Evolutionary conservation across 441 rosid genomes (phyloP), one percentile per base, ranked within the genome.

Genomic region (Arabidopsis hybrid): DNA sequence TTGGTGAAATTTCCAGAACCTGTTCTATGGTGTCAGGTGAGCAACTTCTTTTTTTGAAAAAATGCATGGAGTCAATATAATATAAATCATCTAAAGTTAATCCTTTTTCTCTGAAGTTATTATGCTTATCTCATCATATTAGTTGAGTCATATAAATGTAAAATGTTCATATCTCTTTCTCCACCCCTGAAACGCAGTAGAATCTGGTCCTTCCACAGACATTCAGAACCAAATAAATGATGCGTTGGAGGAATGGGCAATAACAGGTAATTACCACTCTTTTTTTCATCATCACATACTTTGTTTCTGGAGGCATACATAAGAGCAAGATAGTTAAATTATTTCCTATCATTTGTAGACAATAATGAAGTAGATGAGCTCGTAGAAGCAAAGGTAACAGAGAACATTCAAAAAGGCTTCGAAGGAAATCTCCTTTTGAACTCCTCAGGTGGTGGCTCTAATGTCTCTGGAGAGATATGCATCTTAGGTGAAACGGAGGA

Each of bases 21-120:
- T 56, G 59, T 73, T 73, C 65, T 43, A 35, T 65, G 77, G 66
- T 65, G 52, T 66, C 60, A 36, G 77, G 77, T 73, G 42, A 73
- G 77, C 16, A 72, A 16, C 1, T 39, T 29, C 2, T 26, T 17
- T 71, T 31, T 14, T 46, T 10, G 13, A 18, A 34, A 8, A 46
- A 12, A 45, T 45, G 35, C 34, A 35, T 65, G 3, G 43, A 50
- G 8, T 13, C 4, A 3, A 50, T 40, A 43, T 29, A n/a, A 32
- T 32, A 32, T 34, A 40, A 49, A 26, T 53, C 55, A 32, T 68
- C 43, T 18, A 8, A 13, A 0, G 39, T 60, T 60, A 6, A 36
- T 17, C 31, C 5, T 32, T 31, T 16, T 16, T 18, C 21, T 68
- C 17, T 32, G 31, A 57, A 17, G 38, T 42, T 29, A 42, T 43